These are phyloP conservation scores for Shiraia bambusicola DNA, from an alignment of 2,329 filamentous ascomycete genomes.

Conservation along the genomic window DNA sequence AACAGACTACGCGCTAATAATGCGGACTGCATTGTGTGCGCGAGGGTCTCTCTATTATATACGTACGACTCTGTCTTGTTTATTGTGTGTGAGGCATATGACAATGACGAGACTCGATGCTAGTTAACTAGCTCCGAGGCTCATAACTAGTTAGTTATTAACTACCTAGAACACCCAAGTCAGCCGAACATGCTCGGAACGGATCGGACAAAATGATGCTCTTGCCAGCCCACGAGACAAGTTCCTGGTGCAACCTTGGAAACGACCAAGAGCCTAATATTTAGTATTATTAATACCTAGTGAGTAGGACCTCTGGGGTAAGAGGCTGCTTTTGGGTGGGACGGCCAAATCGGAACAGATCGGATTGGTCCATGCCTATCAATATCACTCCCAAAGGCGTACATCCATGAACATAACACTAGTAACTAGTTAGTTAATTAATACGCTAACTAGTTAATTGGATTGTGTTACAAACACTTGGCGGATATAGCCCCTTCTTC, in stretches of 20 bases:
- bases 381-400: background rate
- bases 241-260: constrained; percentile 2
- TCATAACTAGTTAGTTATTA: too few relatives aligned
- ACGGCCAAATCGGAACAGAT: constrained; percentile 1
- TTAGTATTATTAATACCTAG: too few relatives aligned
- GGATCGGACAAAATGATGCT: constrained; percentile 12
- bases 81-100: constrained; percentile 9
- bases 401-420: too few relatives aligned
- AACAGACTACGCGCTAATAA: constrained; percentile 9
- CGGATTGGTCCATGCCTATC: constrained; percentile 6
- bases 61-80: background rate
- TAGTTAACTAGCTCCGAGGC: constrained; percentile 29
- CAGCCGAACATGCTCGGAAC: constrained; percentile 15
- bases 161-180: too few relatives aligned
- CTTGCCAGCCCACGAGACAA: too few relatives aligned
- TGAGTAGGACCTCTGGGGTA: too few relatives aligned
- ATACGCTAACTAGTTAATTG: too few relatives aligned
- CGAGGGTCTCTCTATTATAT: constrained; percentile 8
- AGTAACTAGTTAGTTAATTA: too few relatives aligned
- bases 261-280: constrained; percentile 2
- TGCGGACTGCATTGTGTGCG: background rate
- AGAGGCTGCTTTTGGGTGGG: background rate
- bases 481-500: too few relatives aligned
- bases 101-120: constrained; percentile 17
- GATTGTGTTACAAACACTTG: too few relatives aligned